Evolutionary conservation across 345 rosid genomes (phyloP), one percentile per base, ranked within the genome.

Genomic region (Acer negundo): DNA sequence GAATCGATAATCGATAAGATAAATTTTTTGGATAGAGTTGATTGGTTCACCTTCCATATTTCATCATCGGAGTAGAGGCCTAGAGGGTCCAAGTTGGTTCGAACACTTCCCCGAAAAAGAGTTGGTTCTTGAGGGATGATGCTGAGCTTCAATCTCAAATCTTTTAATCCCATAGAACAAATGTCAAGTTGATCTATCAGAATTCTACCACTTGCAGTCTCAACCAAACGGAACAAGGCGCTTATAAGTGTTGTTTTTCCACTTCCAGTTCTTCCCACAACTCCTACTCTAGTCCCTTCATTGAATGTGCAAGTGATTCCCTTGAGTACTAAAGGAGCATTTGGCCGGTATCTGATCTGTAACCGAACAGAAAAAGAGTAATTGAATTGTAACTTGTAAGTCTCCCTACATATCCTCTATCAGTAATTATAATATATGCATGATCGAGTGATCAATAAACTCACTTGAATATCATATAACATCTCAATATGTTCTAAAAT

Each of bases 41-140:
- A 68, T 49, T 35, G 51, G 40, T 78, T 84, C 28, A 92, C 97
- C 92, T 89, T 80, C 98, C 98, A 95, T 81, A 95, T 89, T 77
- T 93, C 92, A 56, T 78, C 77, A 26, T 95, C 96, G 3, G 96
- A 82, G 74, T 87, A 85, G 80, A 90, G 86, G 76, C 95, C 91
- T 59, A 95, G 75, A 78, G 99, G 99, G 68, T 93, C 99, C 77
- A 93, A 82, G 80, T 93, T 95, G 8, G 92, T 90, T 49, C 99
- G 83, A 49, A 95, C 84, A 61, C 94, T 90, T 26, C 96, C 99
- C 71, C 87, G 78, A 78, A 95, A 93, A 64, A 95, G 94, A 70
- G 97, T 88, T 74, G 99, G 93, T 13, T 95, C 99, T 81, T 95
- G 99, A 80, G 99, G 99, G 79, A 95, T 93, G 80, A 93, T 93